Evolutionary conservation across 2,329 filamentous ascomycete genomes (phyloP).

Genomic region (Fusarium pseudocircinatum): DNA sequence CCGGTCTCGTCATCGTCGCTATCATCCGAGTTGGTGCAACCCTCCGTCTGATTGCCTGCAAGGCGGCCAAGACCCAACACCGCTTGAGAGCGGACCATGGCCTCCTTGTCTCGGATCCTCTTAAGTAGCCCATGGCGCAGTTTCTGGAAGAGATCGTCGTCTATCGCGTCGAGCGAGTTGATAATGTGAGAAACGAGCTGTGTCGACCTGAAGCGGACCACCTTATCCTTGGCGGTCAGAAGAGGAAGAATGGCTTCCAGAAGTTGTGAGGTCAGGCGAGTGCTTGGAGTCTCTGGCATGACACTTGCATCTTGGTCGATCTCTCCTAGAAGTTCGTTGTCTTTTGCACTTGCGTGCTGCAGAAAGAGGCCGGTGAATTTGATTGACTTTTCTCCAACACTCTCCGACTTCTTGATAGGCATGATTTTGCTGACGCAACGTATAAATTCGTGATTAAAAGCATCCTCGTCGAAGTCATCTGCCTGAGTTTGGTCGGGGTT

Average conservation of each 20-base stretch:
- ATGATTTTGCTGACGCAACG: slow-evolving; percentile 85
- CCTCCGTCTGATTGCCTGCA: slow-evolving; percentile 79
- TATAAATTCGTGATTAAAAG: slow-evolving; percentile 88
- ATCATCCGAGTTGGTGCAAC: slow-evolving; percentile 74
- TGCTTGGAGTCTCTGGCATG: slow-evolving; percentile 84
- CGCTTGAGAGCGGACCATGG: slow-evolving; percentile 90
- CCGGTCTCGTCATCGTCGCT: slow-evolving; percentile 75
- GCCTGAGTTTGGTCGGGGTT: slow-evolving; percentile 61
- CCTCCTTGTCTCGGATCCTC: slow-evolving; percentile 91
- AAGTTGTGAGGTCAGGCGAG: slow-evolving; percentile 78
- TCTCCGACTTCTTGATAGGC: slow-evolving; percentile 90
- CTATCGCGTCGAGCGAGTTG: slow-evolving; percentile 90
- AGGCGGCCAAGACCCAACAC: slow-evolving; percentile 89
- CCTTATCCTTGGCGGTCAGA: slow-evolving; percentile 90
- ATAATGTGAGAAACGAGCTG: slow-evolving; percentile 92
- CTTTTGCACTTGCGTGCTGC: slow-evolving; percentile 74
- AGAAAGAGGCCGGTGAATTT: slow-evolving; percentile 90
- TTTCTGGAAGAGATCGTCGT: slow-evolving; percentile 88
- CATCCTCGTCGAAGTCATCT: slow-evolving; percentile 80
- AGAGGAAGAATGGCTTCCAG: slow-evolving; percentile 79
- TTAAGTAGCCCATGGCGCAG: slow-evolving; percentile 82
- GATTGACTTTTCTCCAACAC: slow-evolving; percentile 84
- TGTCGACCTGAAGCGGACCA: slow-evolving; percentile 86
- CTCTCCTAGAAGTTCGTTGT: slow-evolving; percentile 73
- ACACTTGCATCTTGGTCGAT: slow-evolving; percentile 74